phyloP scores from a whole-genome alignment of 2,329 filamentous ascomycete genomes.

The Trichophaea hybrida region DNA sequence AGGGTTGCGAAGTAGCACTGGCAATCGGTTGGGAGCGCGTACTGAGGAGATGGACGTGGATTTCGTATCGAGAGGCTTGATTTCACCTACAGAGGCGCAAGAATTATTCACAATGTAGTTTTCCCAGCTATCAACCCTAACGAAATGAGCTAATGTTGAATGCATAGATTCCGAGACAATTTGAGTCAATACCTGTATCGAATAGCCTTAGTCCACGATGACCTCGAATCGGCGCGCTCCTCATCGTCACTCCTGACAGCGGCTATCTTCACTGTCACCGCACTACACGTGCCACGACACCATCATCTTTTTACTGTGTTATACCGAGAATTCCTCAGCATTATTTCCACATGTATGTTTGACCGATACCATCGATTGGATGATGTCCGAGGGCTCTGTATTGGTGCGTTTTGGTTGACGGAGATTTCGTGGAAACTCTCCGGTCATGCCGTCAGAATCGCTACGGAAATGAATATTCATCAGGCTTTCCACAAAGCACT shows the following conservation, averaged over 20 bases:
- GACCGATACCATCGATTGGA: constrained; percentile 43
- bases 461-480: constrained; percentile 44
- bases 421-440: constrained; percentile 49
- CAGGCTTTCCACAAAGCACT: constrained; percentile 40
- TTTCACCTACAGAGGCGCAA: constrained; percentile 37
- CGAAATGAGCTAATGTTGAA: neutral
- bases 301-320: constrained; percentile 42
- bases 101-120: constrained; percentile 35
- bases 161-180: constrained; percentile 34
- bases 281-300: constrained; percentile 43
- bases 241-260: constrained; percentile 44
- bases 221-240: constrained; percentile 39
- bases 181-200: constrained; percentile 42
- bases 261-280: constrained; percentile 45
- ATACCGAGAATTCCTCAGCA: constrained; percentile 43
- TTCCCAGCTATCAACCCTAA: constrained; percentile 1
- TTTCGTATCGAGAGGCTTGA: constrained; percentile 38
- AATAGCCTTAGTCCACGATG: constrained; percentile 38
- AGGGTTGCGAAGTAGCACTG: constrained; percentile 32
- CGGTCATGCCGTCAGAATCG: constrained; percentile 44
- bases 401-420: constrained; percentile 49
- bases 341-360: constrained; percentile 45
- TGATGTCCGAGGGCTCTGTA: constrained; percentile 45
- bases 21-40: constrained; percentile 28
- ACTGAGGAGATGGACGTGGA: constrained; percentile 35